Evolutionary conservation across 1,284 basidiomycete species (phyloP).

Genomic region (Mycena sp.): DNA sequence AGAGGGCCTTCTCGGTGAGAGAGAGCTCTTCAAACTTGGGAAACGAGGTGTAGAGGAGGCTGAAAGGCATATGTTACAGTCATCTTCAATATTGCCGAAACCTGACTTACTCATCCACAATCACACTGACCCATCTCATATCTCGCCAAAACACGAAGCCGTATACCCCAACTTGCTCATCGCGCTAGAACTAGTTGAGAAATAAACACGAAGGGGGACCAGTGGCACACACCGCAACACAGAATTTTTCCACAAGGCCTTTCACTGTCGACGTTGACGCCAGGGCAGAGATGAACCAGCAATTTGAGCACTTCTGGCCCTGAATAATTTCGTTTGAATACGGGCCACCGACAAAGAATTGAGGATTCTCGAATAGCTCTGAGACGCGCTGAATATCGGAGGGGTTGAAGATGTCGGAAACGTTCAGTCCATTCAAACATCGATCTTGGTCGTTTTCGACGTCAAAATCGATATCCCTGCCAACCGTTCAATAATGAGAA

Average conservation of each 20-base stretch:
- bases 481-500: not conserved
- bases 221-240: constrained; percentile 46
- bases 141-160: constrained; percentile 52
- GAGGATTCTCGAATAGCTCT: constrained; percentile 50
- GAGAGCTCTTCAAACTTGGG: constrained; percentile 61
- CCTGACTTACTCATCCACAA: constrained; percentile 49
- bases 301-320: constrained; percentile 47
- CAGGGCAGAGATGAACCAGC: constrained; percentile 54
- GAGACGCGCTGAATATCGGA: constrained; percentile 47
- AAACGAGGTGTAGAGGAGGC: constrained; percentile 43
- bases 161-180: constrained; percentile 51
- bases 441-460: constrained; percentile 24
- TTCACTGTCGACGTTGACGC: constrained; percentile 46
- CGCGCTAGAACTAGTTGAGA: constrained; percentile 36
- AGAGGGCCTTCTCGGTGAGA: constrained; percentile 49
- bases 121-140: constrained; percentile 46
- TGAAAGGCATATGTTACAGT: not conserved
- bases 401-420: constrained; percentile 17
- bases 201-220: not conserved
- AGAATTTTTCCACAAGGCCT: constrained; percentile 50
- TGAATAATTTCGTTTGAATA: constrained; percentile 48
- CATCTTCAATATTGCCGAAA: not conserved
- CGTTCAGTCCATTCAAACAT: constrained; percentile 17
- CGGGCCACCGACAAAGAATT: constrained; percentile 47
- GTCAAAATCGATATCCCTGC: constrained; percentile 29